Base-by-base conservation (phyloP, 2,329 filamentous ascomycete genomes). In the Xylariaceae sp. region DNA sequence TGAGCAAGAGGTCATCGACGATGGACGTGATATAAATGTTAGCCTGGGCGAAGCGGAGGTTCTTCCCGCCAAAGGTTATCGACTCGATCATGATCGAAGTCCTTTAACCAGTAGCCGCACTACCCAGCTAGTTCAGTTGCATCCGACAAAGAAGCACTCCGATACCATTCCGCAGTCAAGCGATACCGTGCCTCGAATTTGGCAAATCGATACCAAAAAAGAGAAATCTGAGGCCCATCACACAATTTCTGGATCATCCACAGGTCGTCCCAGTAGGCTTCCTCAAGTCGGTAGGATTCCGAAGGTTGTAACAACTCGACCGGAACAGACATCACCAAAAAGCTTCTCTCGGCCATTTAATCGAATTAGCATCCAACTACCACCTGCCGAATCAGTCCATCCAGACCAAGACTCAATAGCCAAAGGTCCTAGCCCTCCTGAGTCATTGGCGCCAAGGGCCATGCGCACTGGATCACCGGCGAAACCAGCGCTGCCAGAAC, bases 321-420 rank as follows among this genome's bases (percentile, higher is more conserved):
- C 85, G 29, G 82, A 88, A 57, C 83, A 83, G 41, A 82, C 84
- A 1, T 87, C 89, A 0, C 83, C 88, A 1, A 87, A 85, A 67
- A 96, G 91, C 26, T 96, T 96, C 69, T 96, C 92, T 3, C 80
- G 91, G 7, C 91, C 92, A 0, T 96, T 96, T 67, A 79, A 84
- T 61, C 73, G 80, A 42, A 69, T 79, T 10, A 85, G 82, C 60
- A 57, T 78, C 36, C 75, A 80, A 27, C 61, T 70, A 10, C 67
- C 71, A 9, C 60, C 72, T 2, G 58, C 64, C 8, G 52, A 59
- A 53, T 48, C 65, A 46, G 49, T 65, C 39, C 37, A 66, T 45
- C 43, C 72, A 9, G 67, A 74, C 58, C 51, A 70, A 47, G 68
- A 77, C 1, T 81, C 73, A 0, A 69, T 82, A 44, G 78, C 78